phyloP scores from a whole-genome alignment of 371 early-diverging fungal genomes.

The Mortierella sp. region DNA sequence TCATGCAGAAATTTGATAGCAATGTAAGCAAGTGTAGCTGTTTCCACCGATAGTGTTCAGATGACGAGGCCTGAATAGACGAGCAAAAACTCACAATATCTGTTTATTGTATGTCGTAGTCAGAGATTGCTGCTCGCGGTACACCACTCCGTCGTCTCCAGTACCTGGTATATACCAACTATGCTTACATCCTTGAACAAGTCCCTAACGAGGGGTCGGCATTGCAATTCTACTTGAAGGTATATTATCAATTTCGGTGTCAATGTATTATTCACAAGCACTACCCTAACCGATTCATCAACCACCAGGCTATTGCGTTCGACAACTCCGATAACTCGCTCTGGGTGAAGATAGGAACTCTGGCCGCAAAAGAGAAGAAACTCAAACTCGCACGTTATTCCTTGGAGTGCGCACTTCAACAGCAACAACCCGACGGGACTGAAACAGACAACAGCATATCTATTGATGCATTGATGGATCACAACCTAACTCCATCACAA shows the following conservation, averaged over 20 bases:
- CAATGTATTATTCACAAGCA: not conserved
- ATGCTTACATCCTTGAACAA: constrained; percentile 67
- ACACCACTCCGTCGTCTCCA: constrained; percentile 59
- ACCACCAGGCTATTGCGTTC: constrained; percentile 62
- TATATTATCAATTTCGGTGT: constrained; percentile 21
- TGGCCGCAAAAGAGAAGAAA: constrained; percentile 58
- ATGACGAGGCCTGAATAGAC: constrained; percentile 14
- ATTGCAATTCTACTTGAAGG: constrained; percentile 65
- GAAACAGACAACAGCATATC: constrained; percentile 11
- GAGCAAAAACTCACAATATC: not conserved
- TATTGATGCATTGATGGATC: constrained; percentile 12
- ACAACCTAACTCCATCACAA: constrained; percentile 60
- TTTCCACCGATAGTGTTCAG: not conserved
- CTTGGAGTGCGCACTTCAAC: constrained; percentile 62
- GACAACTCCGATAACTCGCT: constrained; percentile 68
- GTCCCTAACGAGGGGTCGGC: constrained; percentile 56
- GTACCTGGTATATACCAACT: constrained; percentile 73
- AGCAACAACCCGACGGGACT: constrained; percentile 9
- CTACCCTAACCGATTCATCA: not conserved
- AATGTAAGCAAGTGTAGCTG: constrained; percentile 34
- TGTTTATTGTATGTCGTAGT: constrained; percentile 11
- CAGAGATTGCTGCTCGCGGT: constrained; percentile 47
- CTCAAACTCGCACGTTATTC: constrained; percentile 66
- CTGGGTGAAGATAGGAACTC: constrained; percentile 67
- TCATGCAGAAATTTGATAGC: constrained; percentile 59